Base-by-base conservation (phyloP, 805 yeast genomes). In the Saccharomycopsis fodiens region DNA sequence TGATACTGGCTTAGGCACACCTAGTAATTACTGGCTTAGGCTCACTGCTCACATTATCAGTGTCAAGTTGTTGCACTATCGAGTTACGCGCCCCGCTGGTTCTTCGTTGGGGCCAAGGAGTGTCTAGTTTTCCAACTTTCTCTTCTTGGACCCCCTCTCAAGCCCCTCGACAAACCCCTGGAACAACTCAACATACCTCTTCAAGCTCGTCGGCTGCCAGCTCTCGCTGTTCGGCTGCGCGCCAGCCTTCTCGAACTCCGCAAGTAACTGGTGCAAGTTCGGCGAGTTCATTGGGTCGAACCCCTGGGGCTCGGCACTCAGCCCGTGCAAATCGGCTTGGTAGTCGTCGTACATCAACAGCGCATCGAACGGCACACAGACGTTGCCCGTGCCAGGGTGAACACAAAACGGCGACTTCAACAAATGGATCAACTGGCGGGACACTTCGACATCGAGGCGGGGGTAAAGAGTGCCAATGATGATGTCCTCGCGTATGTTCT, bases 361-460 rank as follows among this genome's bases (percentile, higher is more conserved):
- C 1, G 81, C 79, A 54, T 76, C 78, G 52, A 77, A 82, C 0
- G 97, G 96, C 5, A 93, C 96, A 75, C 97, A 93, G 2, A 93
- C 85, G 56, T 85, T 83, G 5, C 96, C 96, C 0, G 98, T 93
- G 2, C 87, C 81, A 1, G 98, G 98, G 62, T 93, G 98, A 36
- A 93, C 80, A 67, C 97, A 91, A 61, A 93, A 93, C 15, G 98
- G 98, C 1, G 97, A 85, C 60, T 93, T 93, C 56, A 93, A 73
- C 64, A 93, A 79, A 68, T 93, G 98, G 65, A 81, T 86, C 57
- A 89, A 71, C 60, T 85, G 93, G 54, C 82, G 75, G 5, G 97
- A 84, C 30, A 93, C 98, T 62, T 89, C 95, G 41, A 85, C 79
- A 74, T 93, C 98, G 51, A 93, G 70, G 57, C 96, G 74, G 36